Evolutionary conservation across 495 filamentous ascomycete species (phyloP).

Genomic region (Amphirosellinia nigrospora): DNA sequence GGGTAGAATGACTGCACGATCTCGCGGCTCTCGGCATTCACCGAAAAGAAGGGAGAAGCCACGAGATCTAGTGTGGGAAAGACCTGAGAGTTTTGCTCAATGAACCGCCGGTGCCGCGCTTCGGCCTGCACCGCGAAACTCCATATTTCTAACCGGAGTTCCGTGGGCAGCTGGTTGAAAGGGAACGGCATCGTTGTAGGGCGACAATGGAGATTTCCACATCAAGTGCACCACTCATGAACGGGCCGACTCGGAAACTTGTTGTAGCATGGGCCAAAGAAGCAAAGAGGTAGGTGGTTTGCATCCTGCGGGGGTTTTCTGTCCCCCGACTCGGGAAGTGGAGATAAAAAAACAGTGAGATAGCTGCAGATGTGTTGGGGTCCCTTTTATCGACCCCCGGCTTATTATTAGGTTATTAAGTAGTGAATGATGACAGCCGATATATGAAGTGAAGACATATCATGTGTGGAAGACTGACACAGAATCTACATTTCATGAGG

Average conservation of each 20-base stretch:
- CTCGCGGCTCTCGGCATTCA: conserved; percentile 20
- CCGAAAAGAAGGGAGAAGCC: conserved; percentile 16
- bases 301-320: conserved; percentile 2
- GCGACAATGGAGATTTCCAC: background rate
- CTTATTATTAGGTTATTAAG: background rate
- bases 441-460: conserved; percentile 5
- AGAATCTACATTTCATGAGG: background rate
- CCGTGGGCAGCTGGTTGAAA: conserved; percentile 47
- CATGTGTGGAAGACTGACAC: background rate
- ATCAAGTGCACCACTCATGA: background rate
- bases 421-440: background rate
- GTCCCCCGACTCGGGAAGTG: background rate
- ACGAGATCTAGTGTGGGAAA: conserved; percentile 18
- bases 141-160: conserved; percentile 51
- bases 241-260: background rate
- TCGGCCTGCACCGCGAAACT: conserved; percentile 13
- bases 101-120: conserved; percentile 13
- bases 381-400: background rate
- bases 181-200: conserved; percentile 32
- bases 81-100: conserved; percentile 18
- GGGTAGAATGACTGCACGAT: conserved; percentile 11
- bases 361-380: background rate
- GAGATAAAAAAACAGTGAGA: background rate
- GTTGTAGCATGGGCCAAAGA: background rate
- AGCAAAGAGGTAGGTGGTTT: background rate